Evolutionary conservation across 148 eudicot species (phyloP).

Genomic region (Chenopodium suecicum): DNA sequence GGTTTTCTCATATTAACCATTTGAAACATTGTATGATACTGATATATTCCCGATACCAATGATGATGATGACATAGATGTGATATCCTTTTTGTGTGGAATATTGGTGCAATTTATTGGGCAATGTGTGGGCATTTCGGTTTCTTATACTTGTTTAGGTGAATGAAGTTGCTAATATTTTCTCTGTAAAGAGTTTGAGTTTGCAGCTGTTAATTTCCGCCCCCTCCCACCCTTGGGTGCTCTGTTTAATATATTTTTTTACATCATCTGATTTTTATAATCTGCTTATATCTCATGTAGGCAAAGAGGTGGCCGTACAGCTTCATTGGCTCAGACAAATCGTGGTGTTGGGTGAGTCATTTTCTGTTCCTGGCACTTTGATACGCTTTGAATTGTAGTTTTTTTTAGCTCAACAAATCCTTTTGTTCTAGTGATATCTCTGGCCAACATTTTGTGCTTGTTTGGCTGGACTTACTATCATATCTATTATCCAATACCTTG

Average conservation of each 20-base stretch:
- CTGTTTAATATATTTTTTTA: too few species aligned
- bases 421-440: too few species aligned
- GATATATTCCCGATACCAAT: too few species aligned
- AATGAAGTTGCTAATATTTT: background rate
- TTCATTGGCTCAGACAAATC: constrained; percentile 38
- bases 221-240: too few species aligned
- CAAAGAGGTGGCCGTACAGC: constrained; percentile 48
- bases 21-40: background rate
- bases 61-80: background rate
- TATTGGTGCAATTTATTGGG: too few species aligned
- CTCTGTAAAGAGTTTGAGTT: too few species aligned
- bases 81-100: background rate
- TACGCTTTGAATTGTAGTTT: too few species aligned
- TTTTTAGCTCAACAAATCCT: too few species aligned
- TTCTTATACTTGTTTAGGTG: background rate
- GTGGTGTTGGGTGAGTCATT: constrained; percentile 47
- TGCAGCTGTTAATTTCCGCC: too few species aligned
- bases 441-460: too few species aligned
- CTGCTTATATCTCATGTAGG: constrained; percentile 33
- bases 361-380: background rate
- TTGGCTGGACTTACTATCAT: too few species aligned
- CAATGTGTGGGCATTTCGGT: background rate
- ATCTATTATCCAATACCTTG: too few species aligned
- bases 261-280: background rate
- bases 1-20: background rate